Evolutionary conservation across 495 filamentous ascomycete genomes (phyloP).

Genomic region (Pyrenula aspistea): DNA sequence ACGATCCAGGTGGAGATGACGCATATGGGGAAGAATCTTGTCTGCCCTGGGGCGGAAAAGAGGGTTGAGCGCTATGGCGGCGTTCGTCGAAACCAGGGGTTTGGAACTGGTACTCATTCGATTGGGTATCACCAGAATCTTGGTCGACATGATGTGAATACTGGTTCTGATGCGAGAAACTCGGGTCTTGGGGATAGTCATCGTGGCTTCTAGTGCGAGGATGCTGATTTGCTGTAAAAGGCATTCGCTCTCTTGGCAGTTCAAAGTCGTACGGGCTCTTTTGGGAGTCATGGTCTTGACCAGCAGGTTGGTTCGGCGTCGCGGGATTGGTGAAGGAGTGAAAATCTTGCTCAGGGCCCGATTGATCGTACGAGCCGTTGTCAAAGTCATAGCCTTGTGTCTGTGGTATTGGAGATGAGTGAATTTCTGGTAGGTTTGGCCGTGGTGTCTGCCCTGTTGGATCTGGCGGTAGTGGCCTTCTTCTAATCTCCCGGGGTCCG

Average conservation of each 20-base stretch:
- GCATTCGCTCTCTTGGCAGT: neutral
- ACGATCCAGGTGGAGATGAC: neutral
- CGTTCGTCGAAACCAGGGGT: neutral
- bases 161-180: neutral
- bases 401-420: constrained; percentile 10
- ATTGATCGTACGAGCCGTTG: neutral
- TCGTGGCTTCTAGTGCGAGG: neutral
- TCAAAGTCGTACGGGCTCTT: neutral
- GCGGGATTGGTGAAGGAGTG: neutral
- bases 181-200: neutral
- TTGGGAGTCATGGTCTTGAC: neutral
- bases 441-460: constrained; percentile 69
- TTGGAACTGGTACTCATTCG: neutral
- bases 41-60: neutral
- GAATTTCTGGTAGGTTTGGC: constrained; percentile 46
- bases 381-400: neutral
- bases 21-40: neutral
- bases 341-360: neutral
- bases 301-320: neutral
- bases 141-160: neutral
- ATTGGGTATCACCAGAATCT: neutral
- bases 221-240: neutral
- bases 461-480: constrained; percentile 68
- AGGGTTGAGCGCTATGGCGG: neutral
- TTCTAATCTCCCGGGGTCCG: constrained; percentile 50